Base-by-base conservation (phyloP, 75 land plant species). In the Sequoia sempervirens region DNA sequence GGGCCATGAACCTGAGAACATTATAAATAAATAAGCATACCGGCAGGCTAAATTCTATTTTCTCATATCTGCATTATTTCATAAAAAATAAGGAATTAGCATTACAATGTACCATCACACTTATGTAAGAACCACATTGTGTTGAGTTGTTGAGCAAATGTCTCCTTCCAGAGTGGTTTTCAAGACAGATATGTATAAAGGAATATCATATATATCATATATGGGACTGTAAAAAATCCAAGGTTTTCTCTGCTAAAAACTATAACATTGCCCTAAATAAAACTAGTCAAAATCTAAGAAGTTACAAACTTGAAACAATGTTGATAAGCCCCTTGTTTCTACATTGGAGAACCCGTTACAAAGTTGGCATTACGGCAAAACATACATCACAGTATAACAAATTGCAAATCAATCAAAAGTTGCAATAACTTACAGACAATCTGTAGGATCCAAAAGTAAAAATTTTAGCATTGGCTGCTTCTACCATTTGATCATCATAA, bases 401-500 rank as follows among this genome's bases (percentile, higher is more conserved):
- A 23, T 36, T 20, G 41, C 12, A 78, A 32, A 45, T 18, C 5
- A 3, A 5, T 10, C 20, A 45, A 45, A 20, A 78, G 6, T 1
- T 45, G n/a, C 30, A 45, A 45, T 26, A 78, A 20, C 87, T 86
- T 89, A 96, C 99, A 84, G 97, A 97, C 40, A 96, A 86, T 1
- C 97, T 87, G 86, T 94, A 96, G 56, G 99, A 96, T 20, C 99
- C 99, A 86, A 93, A 96, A 32, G 99, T 96, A 79, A 93, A 90
- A 45, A 96, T 93, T 70, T 92, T 87, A 82, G 96, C 95, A 86
- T 92, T 94, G 37, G 99, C 96, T 79, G 91, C 96, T 73, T 92
- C 93, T 75, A 90, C 90, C 83, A 91, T 84, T 81, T 96, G 93
- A 26, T 95, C 96, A 83, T 85, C 88, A 86, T 88, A 94, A 1